Evolutionary conservation across 192 early-diverging fungal species (phyloP).

Genomic region (Pilobolus umbonatus): DNA sequence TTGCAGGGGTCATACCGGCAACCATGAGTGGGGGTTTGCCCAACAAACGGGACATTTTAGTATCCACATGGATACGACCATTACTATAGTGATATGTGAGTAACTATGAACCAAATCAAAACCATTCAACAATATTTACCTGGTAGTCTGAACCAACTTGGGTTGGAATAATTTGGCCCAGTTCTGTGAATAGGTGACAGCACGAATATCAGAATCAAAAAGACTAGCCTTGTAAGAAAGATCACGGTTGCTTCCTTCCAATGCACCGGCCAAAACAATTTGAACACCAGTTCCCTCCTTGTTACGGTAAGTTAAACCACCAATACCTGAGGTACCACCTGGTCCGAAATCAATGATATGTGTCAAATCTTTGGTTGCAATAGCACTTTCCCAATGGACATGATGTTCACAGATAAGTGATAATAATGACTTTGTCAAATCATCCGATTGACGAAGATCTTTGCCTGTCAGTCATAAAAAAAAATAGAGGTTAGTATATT

Average conservation of each 20-base stretch:
- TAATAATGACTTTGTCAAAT: slow-evolving; percentile 65
- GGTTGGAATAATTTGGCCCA: slow-evolving; percentile 87
- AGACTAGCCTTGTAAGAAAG: slow-evolving; percentile 70
- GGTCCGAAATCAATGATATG: slow-evolving; percentile 96
- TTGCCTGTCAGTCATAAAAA: slow-evolving; percentile 37
- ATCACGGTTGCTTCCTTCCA: slow-evolving; percentile 58
- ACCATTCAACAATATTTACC: slow-evolving; percentile 18
- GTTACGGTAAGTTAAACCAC: slow-evolving; percentile 77
- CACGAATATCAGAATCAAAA: slow-evolving; percentile 70
- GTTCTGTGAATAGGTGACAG: slow-evolving; percentile 76
- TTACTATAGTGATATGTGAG: too few relatives aligned
- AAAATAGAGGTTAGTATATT: slow-evolving; percentile 10
- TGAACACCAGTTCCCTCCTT: slow-evolving; percentile 80
- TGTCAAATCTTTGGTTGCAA: slow-evolving; percentile 55
- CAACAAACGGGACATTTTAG: slow-evolving; percentile 77
- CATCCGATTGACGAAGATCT: slow-evolving; percentile 56
- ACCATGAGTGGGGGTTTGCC: slow-evolving; percentile 92
- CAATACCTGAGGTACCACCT: slow-evolving; percentile 79
- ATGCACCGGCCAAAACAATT: slow-evolving; percentile 61
- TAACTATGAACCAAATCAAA: too few relatives aligned
- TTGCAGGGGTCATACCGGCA: slow-evolving; percentile 91
- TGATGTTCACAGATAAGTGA: slow-evolving; percentile 64
- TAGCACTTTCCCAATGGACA: slow-evolving; percentile 73
- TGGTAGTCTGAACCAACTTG: slow-evolving; percentile 64
- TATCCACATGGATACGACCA: slow-evolving; percentile 78